Conservation (phyloP, 2,329 filamentous ascomycete species). For the Coniochaeta sp. region DNA sequence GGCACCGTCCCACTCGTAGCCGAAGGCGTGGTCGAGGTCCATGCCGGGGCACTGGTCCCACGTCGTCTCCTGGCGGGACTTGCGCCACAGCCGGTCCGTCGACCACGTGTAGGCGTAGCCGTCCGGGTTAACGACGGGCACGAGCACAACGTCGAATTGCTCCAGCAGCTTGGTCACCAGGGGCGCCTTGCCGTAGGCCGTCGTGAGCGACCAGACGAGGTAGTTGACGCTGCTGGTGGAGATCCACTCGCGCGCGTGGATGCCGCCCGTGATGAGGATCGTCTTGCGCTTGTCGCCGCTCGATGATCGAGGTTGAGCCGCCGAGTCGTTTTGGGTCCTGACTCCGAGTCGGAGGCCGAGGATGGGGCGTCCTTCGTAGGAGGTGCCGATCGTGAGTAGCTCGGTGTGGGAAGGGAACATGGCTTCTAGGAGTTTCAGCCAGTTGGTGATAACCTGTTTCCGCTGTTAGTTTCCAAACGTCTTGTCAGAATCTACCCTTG, state of each 20-base stretch:
- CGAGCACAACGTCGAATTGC: conserved; percentile 79
- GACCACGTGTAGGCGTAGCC: conserved; percentile 94
- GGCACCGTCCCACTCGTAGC: conserved; percentile 73
- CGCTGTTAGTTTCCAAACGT: conserved; percentile 5
- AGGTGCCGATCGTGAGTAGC: conserved; percentile 71
- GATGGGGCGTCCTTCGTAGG: conserved; percentile 83
- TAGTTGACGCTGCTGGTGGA: conserved; percentile 87
- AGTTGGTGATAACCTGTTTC: conserved; percentile 58
- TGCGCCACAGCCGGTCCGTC: conserved; percentile 87
- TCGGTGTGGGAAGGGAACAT: conserved; percentile 81
- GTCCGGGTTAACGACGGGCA: conserved; percentile 87
- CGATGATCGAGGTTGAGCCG: too few species aligned
- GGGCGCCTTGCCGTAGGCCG: conserved; percentile 66
- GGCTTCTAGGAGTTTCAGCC: conserved; percentile 84
- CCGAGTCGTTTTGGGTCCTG: too few species aligned
- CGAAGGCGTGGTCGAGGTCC: conserved; percentile 83
- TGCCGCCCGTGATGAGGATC: conserved; percentile 62
- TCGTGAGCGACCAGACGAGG: conserved; percentile 81
- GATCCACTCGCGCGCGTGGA: conserved; percentile 97
- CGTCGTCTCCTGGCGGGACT: conserved; percentile 79
- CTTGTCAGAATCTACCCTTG: too few species aligned
- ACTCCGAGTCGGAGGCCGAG: conserved; percentile 71
- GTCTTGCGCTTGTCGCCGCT: conserved; percentile 17
- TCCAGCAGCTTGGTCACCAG: conserved; percentile 72
- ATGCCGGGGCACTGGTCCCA: conserved; percentile 79